Base-by-base conservation (phyloP, 441 rosid species). In the Daphne laureola region DNA sequence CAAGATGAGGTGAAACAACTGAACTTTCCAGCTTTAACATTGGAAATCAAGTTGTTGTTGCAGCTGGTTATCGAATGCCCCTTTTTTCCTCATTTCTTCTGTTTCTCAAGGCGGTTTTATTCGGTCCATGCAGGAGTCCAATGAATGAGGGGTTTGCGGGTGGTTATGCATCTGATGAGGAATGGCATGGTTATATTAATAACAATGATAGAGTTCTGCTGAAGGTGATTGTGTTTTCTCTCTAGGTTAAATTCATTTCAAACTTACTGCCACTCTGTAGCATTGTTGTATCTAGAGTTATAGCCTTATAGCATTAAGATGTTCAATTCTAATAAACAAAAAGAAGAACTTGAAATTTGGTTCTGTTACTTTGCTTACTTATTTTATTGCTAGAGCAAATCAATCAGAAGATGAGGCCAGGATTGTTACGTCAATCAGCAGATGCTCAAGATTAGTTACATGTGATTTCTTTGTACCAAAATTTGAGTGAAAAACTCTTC, bases 131-230 rank as follows among this genome's bases (percentile, higher is more conserved):
- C 63, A 91, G 98, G 79, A 77, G 90, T 61, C 98, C 97, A 3
- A 65, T 79, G 4, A 73, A 68, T 15, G 98, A 67, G 57, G 83
- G 79, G 7, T 86, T 86, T 61, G 79, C 72, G 0, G 89, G 75
- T 40, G 92, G 90, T 18, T 92, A 87, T 55, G 96, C 98, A 1
- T 85, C 98, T 16, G 96, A 93, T 64, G 98, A 89, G 65, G 83
- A 84, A 58, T 92, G 98, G 98, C 94, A 86, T 51, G 98, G 98
- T 36, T 89, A 89, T 68, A 89, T 92, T 47, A 89, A 92, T 51
- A 89, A 87, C 63, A 79, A 67, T 35, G 98, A 92, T 43, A 72
- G 98, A 51, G 97, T 93, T 14, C 98, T 93, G 62, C 94, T 93
- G 41, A 93, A 93, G 98, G 97, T 90, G 21, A 40, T 15, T 11